Base-by-base conservation (phyloP, 345 rosid genomes). In the Euclidium syriacum region DNA sequence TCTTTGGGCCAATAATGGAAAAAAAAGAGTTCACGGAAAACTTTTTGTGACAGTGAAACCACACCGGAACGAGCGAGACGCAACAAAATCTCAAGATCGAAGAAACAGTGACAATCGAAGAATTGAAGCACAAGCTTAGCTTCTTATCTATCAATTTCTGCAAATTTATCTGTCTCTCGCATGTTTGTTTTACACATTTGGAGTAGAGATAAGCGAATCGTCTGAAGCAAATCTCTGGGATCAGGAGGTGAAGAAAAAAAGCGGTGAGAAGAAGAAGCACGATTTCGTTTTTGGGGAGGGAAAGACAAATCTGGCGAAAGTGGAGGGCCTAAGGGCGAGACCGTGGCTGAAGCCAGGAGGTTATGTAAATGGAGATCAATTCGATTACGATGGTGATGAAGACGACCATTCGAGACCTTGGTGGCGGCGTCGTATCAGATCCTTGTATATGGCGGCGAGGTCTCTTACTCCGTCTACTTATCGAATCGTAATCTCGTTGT, bases 321-420 rank as follows among this genome's bases (percentile, higher is more conserved):
- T 58, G 68, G 78, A 71, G 52, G 70, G 76, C 12, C 29, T 78
- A 48, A 67, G 78, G 68, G 78, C 71, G 50, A 65, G 74, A 34
- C 65, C 62, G 34, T 57, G 71, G 68, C 64, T 71, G 46, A 75
- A 72, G 75, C 72, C 67, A 58, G 77, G 68, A 60, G 68, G 34
- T 53, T 65, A 4, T 48, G 33, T 55, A 22, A 58, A 48, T 42
- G 69, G 72, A 25, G 58, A 38, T 25, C 64, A 41, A 16, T 58
- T 23, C 35, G 65, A 54, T 2, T 57, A 35, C 24, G 71, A 54
- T 57, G 74, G 48, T 12, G 68, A 30, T 10, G 72, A 68, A 7
- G 57, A 49, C 12, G 74, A 72, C 27, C 73, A 46, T 56, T 55
- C 68, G 3, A 70, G 52, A 32, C 67, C 75, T 61, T 72, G 78